These are phyloP conservation scores for Tephrocybe sp. DNA, from an alignment of 768 basidiomycete species.

Conservation along the genomic window DNA sequence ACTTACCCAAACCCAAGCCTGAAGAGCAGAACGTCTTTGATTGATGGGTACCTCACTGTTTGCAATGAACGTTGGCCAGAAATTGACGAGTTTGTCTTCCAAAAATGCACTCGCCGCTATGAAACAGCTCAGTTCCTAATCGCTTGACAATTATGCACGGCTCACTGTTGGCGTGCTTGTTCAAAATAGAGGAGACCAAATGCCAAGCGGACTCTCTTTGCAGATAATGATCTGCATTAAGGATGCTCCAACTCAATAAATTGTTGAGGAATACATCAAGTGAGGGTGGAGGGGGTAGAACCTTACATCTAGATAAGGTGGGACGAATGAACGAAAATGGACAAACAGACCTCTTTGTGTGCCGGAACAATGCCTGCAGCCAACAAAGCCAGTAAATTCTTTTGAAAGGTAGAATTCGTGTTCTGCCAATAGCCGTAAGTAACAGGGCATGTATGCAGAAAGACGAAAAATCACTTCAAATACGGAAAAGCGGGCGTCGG, in stretches of 20 bases:
- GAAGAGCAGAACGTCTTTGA: constrained; percentile 52
- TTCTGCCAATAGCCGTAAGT: constrained; percentile 30
- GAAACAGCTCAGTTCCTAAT: background rate
- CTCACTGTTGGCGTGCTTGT: constrained; percentile 75
- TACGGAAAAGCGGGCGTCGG: constrained; percentile 41
- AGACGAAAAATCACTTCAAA: constrained; percentile 42
- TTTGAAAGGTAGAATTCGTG: constrained; percentile 45
- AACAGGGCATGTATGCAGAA: constrained; percentile 1
- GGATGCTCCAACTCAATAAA: constrained; percentile 62
- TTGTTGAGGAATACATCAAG: constrained; percentile 50
- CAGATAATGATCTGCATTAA: constrained; percentile 40
- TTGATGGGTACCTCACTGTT: constrained; percentile 28
- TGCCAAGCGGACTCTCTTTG: constrained; percentile 60
- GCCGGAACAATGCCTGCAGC: constrained; percentile 65
- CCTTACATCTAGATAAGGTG: constrained; percentile 35
- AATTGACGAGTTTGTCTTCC: constrained; percentile 38
- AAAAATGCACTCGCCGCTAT: constrained; percentile 51
- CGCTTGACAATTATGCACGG: background rate
- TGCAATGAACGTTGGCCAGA: constrained; percentile 50
- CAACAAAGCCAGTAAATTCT: constrained; percentile 67
- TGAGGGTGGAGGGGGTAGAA: constrained; percentile 48
- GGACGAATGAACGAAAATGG: background rate
- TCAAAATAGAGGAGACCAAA: constrained; percentile 67
- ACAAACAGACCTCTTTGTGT: constrained; percentile 58
- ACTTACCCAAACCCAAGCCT: constrained; percentile 73